phyloP scores from a whole-genome alignment of 306 rosid genomes.

The Abrus precatorius region DNA sequence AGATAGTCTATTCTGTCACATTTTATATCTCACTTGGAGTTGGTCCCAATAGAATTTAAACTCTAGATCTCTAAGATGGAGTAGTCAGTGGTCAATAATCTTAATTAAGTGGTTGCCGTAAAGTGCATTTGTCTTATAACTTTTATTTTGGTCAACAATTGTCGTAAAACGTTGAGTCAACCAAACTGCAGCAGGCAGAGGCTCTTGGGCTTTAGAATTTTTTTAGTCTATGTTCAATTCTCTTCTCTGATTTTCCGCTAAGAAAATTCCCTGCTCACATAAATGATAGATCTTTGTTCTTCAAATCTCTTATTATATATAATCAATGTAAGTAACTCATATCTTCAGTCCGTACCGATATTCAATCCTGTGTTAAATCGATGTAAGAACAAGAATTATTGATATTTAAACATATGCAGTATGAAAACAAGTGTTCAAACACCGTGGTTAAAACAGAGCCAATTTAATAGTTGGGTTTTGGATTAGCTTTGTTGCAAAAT shows the following conservation, averaged over 20 bases:
- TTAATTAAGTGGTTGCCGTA: not conserved
- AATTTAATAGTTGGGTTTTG: not conserved
- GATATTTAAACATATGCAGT: not conserved
- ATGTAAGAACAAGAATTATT: not conserved
- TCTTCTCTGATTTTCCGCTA: not conserved
- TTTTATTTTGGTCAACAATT: not conserved
- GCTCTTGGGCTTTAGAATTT: not conserved
- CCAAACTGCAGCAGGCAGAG: not conserved
- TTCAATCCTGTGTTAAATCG: too few relatives aligned
- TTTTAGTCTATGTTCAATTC: not conserved
- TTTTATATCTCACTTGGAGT: not conserved
- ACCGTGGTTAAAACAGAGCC: not conserved
- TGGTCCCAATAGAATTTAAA: not conserved
- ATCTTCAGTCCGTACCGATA: too few relatives aligned
- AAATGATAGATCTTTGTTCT: not conserved
- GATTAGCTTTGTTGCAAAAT: slow-evolving; percentile 16
- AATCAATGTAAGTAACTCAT: too few relatives aligned
- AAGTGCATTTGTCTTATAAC: not conserved
- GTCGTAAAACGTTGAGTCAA: not conserved
- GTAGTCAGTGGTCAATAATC: not conserved
- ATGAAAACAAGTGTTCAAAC: slow-evolving; percentile 3
- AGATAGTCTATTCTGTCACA: not conserved
- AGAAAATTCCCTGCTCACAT: not conserved
- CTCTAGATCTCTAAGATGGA: not conserved
- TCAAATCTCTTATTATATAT: too few relatives aligned